Conservation (phyloP, 352 stramenopile species). For the Pythium utonaiense region DNA sequence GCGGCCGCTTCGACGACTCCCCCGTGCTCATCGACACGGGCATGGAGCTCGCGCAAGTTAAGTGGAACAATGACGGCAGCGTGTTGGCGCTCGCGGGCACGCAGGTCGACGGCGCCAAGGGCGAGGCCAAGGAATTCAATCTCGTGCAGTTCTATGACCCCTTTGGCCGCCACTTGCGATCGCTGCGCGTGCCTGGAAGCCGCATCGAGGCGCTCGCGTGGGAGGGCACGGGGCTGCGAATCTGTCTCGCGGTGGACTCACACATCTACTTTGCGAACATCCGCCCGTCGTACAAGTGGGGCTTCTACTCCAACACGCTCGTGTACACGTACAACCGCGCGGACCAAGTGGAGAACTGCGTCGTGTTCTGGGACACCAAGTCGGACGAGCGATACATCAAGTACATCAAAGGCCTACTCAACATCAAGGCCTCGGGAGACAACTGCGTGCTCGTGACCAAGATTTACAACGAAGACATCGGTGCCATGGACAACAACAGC, state of each 20-base stretch:
- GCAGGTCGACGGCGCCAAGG: conserved; percentile 32
- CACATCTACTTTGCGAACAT: conserved; percentile 97
- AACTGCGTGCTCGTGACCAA: conserved; percentile 87
- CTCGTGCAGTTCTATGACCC: conserved; percentile 92
- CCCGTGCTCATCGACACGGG: conserved; percentile 90
- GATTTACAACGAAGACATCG: conserved; percentile 73
- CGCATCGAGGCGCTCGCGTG: conserved; percentile 88
- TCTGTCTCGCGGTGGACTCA: conserved; percentile 92
- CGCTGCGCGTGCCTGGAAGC: conserved; percentile 85
- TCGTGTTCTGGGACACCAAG: conserved; percentile 92
- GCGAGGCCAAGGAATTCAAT: conserved; percentile 62
- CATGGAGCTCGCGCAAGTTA: conserved; percentile 77
- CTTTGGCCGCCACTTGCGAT: conserved; percentile 82
- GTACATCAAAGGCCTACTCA: conserved; percentile 75
- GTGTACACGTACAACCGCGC: conserved; percentile 90
- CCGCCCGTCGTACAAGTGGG: conserved; percentile 90
- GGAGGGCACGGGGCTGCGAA: conserved; percentile 88
- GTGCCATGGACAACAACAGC: conserved; percentile 24
- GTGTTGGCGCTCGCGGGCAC: conserved; percentile 85
- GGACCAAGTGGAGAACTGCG: conserved; percentile 84
- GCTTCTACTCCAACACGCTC: conserved; percentile 86
- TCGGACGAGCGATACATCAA: conserved; percentile 85
- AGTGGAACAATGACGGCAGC: conserved; percentile 92
- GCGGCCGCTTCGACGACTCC: conserved; percentile 80
- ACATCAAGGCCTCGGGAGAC: conserved; percentile 79